A percentile compares a stretch with the other conserved stretches of the same genome.
Conservation (phyloP, 2,329 filamentous ascomycete species). For the Aspergillus nomiae region DNA sequence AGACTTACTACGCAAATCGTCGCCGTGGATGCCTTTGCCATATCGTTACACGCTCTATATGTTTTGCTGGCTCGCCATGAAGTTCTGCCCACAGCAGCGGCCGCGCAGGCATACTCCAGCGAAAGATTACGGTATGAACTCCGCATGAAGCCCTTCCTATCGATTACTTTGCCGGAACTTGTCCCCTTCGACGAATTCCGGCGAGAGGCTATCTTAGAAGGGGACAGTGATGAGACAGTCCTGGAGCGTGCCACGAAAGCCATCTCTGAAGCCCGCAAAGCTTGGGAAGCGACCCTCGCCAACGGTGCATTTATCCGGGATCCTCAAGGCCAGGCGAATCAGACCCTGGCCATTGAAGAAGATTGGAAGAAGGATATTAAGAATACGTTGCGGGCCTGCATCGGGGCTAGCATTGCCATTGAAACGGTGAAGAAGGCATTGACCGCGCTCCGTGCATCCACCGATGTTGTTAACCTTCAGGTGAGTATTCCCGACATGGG, state of each 20-base stretch:
- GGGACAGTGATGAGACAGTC: constrained; percentile 44
- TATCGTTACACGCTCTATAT: constrained; percentile 63
- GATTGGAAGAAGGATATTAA: constrained; percentile 64
- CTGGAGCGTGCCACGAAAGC: constrained; percentile 43
- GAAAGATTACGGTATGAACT: constrained; percentile 74
- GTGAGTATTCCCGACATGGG: constrained; percentile 43
- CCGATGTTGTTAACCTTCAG: constrained; percentile 26
- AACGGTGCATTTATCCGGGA: constrained; percentile 38
- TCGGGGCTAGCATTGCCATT: constrained; percentile 68
- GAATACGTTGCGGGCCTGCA: constrained; percentile 68
- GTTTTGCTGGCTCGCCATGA: constrained; percentile 62
- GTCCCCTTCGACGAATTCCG: constrained; percentile 66
- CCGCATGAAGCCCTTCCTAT: constrained; percentile 81
- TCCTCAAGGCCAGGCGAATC: constrained; percentile 26
- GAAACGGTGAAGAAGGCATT: constrained; percentile 61
- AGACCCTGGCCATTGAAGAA: constrained; percentile 55
- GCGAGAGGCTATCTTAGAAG: constrained; percentile 43
- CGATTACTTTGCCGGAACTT: constrained; percentile 67
- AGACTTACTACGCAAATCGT: constrained; percentile 66
- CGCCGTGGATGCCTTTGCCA: constrained; percentile 58
- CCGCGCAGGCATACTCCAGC: constrained; percentile 62
- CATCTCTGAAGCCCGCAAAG: constrained; percentile 44
- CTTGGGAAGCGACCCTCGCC: constrained; percentile 45
- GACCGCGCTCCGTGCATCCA: constrained; percentile 20
- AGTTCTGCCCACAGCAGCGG: constrained; percentile 53